A percentile compares a stretch with the other conserved stretches of the same genome.
phyloP scores from a whole-genome alignment of 2,329 filamentous ascomycete genomes.

The Beauveria sp. region DNA sequence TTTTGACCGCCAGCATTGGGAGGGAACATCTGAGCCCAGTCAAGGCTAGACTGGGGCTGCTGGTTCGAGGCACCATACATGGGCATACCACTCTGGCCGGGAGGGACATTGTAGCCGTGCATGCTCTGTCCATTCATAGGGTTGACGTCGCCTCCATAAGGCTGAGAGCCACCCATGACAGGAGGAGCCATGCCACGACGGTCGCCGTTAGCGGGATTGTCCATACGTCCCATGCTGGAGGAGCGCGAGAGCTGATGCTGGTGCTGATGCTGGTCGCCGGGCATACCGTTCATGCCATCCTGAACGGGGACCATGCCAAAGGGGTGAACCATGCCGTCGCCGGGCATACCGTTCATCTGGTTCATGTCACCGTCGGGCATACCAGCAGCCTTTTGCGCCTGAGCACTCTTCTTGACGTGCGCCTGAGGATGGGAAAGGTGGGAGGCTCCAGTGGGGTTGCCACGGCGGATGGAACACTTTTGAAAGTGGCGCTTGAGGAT shows the following conservation, averaged over 20 bases:
- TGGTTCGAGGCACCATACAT: slow-evolving; percentile 54
- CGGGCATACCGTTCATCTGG: slow-evolving; percentile 53
- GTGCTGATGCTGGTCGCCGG: slow-evolving; percentile 53
- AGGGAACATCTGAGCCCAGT: slow-evolving; percentile 76
- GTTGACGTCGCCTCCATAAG: slow-evolving; percentile 51
- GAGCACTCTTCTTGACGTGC: slow-evolving; percentile 71
- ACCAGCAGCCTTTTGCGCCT: slow-evolving; percentile 48
- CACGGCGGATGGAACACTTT: slow-evolving; percentile 94
- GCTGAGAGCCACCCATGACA: slow-evolving; percentile 44
- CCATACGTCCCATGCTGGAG: slow-evolving; percentile 51
- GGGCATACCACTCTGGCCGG: slow-evolving; percentile 55
- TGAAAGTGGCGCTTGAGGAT: slow-evolving; percentile 98
- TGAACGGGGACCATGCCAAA: slow-evolving; percentile 49
- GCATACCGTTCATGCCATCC: slow-evolving; percentile 53
- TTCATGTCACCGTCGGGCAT: slow-evolving; percentile 48
- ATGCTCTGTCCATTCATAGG: slow-evolving; percentile 60
- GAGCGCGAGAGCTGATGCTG: slow-evolving; percentile 55
- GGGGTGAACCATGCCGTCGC: slow-evolving; percentile 49
- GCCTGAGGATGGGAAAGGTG: slow-evolving; percentile 90
- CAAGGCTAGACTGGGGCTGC: slow-evolving; percentile 56
- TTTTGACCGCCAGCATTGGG: slow-evolving; percentile 52
- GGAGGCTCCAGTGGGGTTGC: slow-evolving; percentile 89
- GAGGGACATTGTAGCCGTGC: slow-evolving; percentile 56
- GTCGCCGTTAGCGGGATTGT: slow-evolving; percentile 46
- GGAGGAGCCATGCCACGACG: slow-evolving; percentile 46